A percentile compares a stretch with the other conserved stretches of the same genome.
phyloP scores from a whole-genome alignment of 2,329 filamentous ascomycete species.

The Zymoseptoria brevis region DNA sequence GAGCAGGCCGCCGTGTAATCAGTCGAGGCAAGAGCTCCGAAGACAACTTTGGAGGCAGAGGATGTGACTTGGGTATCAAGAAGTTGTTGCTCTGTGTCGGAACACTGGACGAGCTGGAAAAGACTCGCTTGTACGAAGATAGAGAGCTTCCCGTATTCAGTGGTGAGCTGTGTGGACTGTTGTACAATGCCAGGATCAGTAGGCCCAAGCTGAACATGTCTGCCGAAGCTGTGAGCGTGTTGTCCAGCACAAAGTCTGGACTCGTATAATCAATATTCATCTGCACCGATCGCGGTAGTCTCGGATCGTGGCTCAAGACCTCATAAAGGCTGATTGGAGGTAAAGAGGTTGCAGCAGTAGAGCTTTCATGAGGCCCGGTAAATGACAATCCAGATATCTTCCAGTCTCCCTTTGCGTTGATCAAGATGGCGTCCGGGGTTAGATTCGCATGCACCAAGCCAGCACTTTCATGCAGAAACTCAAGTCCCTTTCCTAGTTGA shows the following conservation, averaged over 20 bases:
- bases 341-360: conserved; percentile 58
- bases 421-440: conserved; percentile 84
- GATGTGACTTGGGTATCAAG: conserved; percentile 57
- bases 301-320: conserved; percentile 73
- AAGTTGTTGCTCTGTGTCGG: conserved; percentile 79
- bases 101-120: conserved; percentile 68
- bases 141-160: conserved; percentile 72
- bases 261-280: conserved; percentile 89
- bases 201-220: conserved; percentile 94
- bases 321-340: conserved; percentile 75
- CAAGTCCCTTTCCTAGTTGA: conserved; percentile 86
- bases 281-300: conserved; percentile 74
- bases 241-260: conserved; percentile 89
- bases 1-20: conserved; percentile 78
- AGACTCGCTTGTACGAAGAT: conserved; percentile 76
- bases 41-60: conserved; percentile 71
- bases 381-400: conserved; percentile 95
- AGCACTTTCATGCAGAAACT: conserved; percentile 95
- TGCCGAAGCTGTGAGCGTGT: conserved; percentile 70
- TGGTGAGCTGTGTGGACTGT: conserved; percentile 84
- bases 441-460: conserved; percentile 90
- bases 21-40: conserved; percentile 71
- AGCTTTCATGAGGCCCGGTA: conserved; percentile 69
- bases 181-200: conserved; percentile 82
- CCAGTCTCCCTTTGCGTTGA: conserved; percentile 98